Evolutionary conservation across 306 rosid species (phyloP).

Genomic region (Casuarina glauca): DNA sequence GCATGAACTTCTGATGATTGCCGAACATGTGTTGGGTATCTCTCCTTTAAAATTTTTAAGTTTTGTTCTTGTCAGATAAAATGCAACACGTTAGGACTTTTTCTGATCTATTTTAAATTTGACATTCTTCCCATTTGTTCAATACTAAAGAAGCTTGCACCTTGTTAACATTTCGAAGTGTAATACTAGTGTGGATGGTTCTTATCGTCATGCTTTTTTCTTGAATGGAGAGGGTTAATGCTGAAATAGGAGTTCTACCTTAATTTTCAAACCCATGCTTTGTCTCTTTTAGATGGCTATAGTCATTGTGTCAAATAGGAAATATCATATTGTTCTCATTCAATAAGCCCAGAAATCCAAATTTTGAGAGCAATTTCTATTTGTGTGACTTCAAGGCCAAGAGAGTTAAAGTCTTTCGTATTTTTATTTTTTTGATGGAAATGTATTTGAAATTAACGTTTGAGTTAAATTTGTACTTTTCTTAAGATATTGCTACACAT

Average conservation of each 20-base stretch:
- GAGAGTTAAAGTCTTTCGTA: constrained; percentile 3
- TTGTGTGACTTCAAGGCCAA: not conserved
- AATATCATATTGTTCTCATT: not conserved
- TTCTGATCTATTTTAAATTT: not conserved
- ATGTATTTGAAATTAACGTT: not conserved
- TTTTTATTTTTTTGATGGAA: constrained; percentile 11
- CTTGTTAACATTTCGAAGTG: not conserved
- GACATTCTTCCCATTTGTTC: constrained; percentile 1
- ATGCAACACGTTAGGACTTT: not conserved
- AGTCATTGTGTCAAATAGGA: not conserved
- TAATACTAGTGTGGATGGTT: not conserved
- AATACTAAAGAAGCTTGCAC: constrained; percentile 10
- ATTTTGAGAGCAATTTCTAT: constrained; percentile 15
- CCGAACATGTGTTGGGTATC: not conserved
- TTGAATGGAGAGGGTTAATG: too few species aligned
- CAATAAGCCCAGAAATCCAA: not conserved
- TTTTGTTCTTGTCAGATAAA: not conserved
- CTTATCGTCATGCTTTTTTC: too few species aligned
- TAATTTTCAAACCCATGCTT: not conserved
- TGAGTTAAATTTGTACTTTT: not conserved
- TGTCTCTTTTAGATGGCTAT: not conserved
- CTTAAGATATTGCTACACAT: constrained; percentile 21
- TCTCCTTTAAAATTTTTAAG: not conserved
- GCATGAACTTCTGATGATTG: not conserved
- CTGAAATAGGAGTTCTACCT: too few species aligned